A percentile compares a stretch with the other conserved stretches of the same genome.
Evolutionary conservation across 1,139 yeast genomes (phyloP).

Genomic region (Magnusiomyces clavatus): DNA sequence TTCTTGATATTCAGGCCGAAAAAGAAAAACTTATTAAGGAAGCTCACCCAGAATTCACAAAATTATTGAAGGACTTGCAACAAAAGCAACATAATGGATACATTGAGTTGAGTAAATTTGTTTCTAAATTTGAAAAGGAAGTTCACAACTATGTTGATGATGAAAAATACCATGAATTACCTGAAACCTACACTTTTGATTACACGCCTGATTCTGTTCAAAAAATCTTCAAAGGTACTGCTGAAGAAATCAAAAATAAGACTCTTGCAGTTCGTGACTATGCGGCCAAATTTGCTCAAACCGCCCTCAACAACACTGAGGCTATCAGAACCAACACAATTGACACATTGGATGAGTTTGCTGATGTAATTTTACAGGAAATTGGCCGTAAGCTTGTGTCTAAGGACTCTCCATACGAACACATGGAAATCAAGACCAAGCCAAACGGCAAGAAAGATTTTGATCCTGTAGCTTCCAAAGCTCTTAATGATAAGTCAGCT

Average conservation of each 20-base stretch:
- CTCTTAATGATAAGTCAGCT: constrained; percentile 23
- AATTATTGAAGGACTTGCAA: constrained; percentile 21
- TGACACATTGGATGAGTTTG: constrained; percentile 36
- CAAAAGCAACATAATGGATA: constrained; percentile 16
- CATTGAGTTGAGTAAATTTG: constrained; percentile 9
- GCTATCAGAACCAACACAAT: constrained; percentile 29
- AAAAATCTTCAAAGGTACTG: constrained; percentile 23
- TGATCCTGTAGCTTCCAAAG: constrained; percentile 11
- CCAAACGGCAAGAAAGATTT: neutral
- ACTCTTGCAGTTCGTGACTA: constrained; percentile 29
- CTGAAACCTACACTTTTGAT: constrained; percentile 3
- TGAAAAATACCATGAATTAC: constrained; percentile 2
- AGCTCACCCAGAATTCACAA: constrained; percentile 24
- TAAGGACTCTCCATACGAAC: constrained; percentile 7
- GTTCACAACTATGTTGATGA: constrained; percentile 11
- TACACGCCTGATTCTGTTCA: constrained; percentile 23
- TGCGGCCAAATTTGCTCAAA: constrained; percentile 28
- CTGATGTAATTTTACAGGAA: constrained; percentile 32
- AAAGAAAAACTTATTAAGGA: constrained; percentile 21
- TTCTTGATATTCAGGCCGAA: constrained; percentile 28
- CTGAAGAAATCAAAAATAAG: constrained; percentile 24
- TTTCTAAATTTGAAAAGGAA: constrained; percentile 17
- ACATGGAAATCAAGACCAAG: constrained; percentile 4
- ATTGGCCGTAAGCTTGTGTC: constrained; percentile 30
- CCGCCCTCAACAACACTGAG: constrained; percentile 29